phyloP scores from a whole-genome alignment of 2,329 filamentous ascomycete genomes.

The Leptographium procerum region DNA sequence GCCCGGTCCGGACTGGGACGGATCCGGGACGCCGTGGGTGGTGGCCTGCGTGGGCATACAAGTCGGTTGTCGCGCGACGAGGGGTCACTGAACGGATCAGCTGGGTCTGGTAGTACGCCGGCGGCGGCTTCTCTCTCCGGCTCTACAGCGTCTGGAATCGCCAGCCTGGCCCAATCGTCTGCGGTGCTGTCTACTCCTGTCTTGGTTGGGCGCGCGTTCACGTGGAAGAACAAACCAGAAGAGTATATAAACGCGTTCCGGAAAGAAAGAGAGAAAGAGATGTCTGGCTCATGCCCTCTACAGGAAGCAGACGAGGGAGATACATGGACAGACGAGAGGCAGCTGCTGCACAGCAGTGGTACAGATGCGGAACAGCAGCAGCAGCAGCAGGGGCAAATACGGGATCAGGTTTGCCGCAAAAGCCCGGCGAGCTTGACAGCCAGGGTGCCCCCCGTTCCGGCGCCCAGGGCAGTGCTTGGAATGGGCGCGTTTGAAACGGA shows the following conservation, averaged over 20 bases:
- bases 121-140: conserved; percentile 10
- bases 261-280: conserved; percentile 17
- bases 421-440: background rate
- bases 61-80: conserved; percentile 48
- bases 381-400: too few relatives aligned
- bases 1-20: conserved; percentile 72
- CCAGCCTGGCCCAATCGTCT: conserved; percentile 24
- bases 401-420: too few relatives aligned
- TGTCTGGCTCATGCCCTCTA: background rate
- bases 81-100: conserved; percentile 13
- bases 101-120: conserved; percentile 16
- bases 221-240: conserved; percentile 53
- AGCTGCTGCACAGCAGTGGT: background rate
- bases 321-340: background rate
- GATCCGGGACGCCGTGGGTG: conserved; percentile 75
- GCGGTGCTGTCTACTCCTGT: conserved; percentile 24
- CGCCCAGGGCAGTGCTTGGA: conserved; percentile 1
- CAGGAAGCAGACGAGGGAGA: conserved; percentile 4
- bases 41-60: conserved; percentile 38
- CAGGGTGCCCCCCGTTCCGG: conserved; percentile 6
- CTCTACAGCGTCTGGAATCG: conserved; percentile 22
- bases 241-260: conserved; percentile 39
- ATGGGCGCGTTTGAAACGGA: background rate
- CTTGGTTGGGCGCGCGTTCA: conserved; percentile 40
- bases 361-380: background rate